Conservation (phyloP, 371 early-diverging fungal genomes). For the Coemansia sp. region DNA sequence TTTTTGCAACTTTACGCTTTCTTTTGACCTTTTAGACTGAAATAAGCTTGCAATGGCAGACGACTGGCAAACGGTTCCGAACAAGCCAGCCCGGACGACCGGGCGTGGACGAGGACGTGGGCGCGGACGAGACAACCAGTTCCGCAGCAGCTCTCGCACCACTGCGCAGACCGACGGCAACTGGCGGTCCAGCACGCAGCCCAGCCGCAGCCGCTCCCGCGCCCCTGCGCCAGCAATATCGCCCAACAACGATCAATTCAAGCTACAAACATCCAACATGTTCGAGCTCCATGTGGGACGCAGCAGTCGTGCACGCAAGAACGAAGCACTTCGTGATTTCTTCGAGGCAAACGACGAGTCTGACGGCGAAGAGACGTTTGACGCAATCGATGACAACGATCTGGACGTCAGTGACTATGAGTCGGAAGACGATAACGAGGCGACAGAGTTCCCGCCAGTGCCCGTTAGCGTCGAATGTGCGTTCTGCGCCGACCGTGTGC, state of each 20-base stretch:
- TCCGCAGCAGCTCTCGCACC: not conserved
- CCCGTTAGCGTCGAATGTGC: conserved; percentile 59
- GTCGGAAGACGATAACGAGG: conserved; percentile 54
- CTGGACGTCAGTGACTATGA: conserved; percentile 55
- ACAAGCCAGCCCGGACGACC: conserved; percentile 18
- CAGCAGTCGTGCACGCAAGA: conserved; percentile 38
- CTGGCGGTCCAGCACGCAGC: conserved; percentile 18
- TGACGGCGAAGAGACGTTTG: conserved; percentile 51
- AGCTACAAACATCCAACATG: conserved; percentile 44
- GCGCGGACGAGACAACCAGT: conserved; percentile 2
- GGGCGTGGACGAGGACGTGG: conserved; percentile 20
- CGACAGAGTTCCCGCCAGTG: conserved; percentile 64
- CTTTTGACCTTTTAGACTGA: not conserved
- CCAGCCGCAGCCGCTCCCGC: conserved; percentile 39
- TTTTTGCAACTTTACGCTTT: not conserved
- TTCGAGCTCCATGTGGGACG: conserved; percentile 41
- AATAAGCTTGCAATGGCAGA: conserved; percentile 23
- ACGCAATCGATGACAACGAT: conserved; percentile 59
- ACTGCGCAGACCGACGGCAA: conserved; percentile 4
- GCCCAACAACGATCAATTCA: conserved; percentile 8
- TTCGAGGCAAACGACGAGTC: conserved; percentile 42
- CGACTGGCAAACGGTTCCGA: conserved; percentile 51
- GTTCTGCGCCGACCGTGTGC: conserved; percentile 45
- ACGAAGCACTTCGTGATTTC: conserved; percentile 43
- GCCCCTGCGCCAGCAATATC: conserved; percentile 5